Evolutionary conservation across 768 basidiomycete species (phyloP).

Genomic region (Russula lepida): DNA sequence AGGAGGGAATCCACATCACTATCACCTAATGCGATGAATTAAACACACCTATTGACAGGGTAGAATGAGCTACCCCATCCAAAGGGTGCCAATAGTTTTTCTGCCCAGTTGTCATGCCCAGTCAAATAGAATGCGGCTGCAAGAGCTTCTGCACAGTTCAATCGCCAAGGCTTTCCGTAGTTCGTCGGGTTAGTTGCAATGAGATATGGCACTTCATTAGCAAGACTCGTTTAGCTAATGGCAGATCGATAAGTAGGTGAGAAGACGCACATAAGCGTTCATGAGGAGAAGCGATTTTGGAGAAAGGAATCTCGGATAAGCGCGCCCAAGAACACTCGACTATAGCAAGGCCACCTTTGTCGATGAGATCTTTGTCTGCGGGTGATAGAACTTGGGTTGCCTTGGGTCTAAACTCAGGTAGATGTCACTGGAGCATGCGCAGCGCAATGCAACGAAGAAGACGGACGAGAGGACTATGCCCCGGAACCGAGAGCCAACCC

Average conservation of each 20-base stretch:
- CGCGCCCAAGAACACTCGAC: constrained; percentile 99
- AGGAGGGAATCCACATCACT: not conserved
- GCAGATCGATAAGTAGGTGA: not conserved
- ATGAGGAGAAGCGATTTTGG: constrained; percentile 86
- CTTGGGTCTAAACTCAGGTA: constrained; percentile 53
- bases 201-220: constrained; percentile 76
- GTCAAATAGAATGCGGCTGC: constrained; percentile 95
- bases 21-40: not conserved
- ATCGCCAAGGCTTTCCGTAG: constrained; percentile 93
- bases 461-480: constrained; percentile 91
- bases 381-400: constrained; percentile 73
- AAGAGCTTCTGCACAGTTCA: constrained; percentile 92
- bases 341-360: constrained; percentile 77
- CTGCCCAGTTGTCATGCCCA: constrained; percentile 75
- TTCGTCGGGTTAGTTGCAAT: constrained; percentile 95
- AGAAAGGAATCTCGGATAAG: constrained; percentile 88
- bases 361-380: constrained; percentile 73
- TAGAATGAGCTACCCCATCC: constrained; percentile 90
- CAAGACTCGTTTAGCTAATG: not conserved
- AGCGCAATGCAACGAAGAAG: not conserved
- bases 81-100: constrained; percentile 69
- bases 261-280: constrained; percentile 72
- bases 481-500: constrained; percentile 78
- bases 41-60: constrained; percentile 66
- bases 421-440: not conserved